Evolutionary conservation across 805 yeast species (phyloP).

Genomic region (Wickerhamomyces kurtzmanii): DNA sequence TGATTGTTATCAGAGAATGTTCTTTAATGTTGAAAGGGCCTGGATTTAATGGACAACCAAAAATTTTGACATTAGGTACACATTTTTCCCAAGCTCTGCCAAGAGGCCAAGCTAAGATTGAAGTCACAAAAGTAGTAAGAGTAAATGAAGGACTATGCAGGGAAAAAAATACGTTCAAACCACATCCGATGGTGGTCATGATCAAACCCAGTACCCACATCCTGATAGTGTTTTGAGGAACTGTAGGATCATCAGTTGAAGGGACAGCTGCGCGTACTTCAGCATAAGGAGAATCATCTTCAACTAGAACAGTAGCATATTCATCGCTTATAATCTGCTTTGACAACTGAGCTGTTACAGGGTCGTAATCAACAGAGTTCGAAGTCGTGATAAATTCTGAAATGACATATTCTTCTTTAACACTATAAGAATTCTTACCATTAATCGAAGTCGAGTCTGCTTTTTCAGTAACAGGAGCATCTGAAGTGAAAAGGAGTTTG

Average conservation of each 20-base stretch:
- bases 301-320: too few species aligned
- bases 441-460: too few species aligned
- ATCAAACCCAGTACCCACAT: conserved; percentile 43
- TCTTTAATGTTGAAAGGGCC: conserved; percentile 45
- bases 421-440: too few species aligned
- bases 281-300: conserved; percentile 47
- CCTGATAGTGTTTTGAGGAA: conserved; percentile 43
- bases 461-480: too few species aligned
- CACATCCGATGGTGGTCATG: conserved; percentile 49
- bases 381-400: too few species aligned
- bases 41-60: conserved; percentile 38
- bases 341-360: too few species aligned
- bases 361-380: too few species aligned
- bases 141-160: conserved; percentile 45
- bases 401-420: too few species aligned
- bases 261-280: conserved; percentile 62
- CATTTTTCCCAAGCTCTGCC: conserved; percentile 39
- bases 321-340: too few species aligned
- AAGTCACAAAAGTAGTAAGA: conserved; percentile 42
- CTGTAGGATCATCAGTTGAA: conserved; percentile 38
- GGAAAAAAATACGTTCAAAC: conserved; percentile 48
- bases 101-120: conserved; percentile 50
- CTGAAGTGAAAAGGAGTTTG: too few species aligned
- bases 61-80: conserved; percentile 21
- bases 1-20: conserved; percentile 39